These are phyloP conservation scores for Guadua angustifolia DNA, from an alignment of 176 grass and related monocot genomes.

Conservation along the genomic window DNA sequence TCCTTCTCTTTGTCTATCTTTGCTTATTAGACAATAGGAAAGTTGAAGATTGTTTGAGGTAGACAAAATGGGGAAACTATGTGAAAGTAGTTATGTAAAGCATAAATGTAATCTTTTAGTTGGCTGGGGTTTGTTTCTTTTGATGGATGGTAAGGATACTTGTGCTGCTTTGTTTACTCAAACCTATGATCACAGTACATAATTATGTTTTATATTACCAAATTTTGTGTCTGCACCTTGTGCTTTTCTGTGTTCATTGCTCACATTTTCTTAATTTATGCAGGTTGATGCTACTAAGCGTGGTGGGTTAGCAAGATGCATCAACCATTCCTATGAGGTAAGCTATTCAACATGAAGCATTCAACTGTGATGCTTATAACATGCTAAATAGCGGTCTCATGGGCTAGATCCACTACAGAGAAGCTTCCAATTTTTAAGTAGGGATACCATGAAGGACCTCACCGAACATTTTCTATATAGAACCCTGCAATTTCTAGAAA, in stretches of 20 bases:
- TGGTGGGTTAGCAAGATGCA: constrained; percentile 94
- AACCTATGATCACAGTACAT: neutral
- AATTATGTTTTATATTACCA: neutral
- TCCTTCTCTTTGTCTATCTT: constrained; percentile 1
- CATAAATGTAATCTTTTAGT: constrained; percentile 20
- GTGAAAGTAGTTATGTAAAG: constrained; percentile 12
- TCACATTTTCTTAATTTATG: constrained; percentile 44
- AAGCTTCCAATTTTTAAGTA: no score
- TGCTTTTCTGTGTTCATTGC: constrained; percentile 25
- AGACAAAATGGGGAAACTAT: neutral
- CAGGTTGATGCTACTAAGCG: constrained; percentile 97
- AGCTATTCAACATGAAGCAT: constrained; percentile 36
- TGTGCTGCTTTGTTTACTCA: neutral
- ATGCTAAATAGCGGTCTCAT: constrained; percentile 28
- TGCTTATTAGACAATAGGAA: constrained; percentile 24
- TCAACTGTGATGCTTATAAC: constrained; percentile 17
- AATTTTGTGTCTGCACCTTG: constrained; percentile 8
- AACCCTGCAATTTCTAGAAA: no score
- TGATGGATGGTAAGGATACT: constrained; percentile 1
- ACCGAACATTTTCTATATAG: no score
- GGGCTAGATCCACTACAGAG: no score
- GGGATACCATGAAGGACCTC: no score
- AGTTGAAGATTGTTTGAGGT: constrained; percentile 18
- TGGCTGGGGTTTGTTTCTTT: constrained; percentile 7
- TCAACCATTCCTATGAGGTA: constrained; percentile 98